These are phyloP conservation scores for Talaromyces sp. DNA, from an alignment of 2,329 filamentous ascomycete genomes.

Conservation along the genomic window DNA sequence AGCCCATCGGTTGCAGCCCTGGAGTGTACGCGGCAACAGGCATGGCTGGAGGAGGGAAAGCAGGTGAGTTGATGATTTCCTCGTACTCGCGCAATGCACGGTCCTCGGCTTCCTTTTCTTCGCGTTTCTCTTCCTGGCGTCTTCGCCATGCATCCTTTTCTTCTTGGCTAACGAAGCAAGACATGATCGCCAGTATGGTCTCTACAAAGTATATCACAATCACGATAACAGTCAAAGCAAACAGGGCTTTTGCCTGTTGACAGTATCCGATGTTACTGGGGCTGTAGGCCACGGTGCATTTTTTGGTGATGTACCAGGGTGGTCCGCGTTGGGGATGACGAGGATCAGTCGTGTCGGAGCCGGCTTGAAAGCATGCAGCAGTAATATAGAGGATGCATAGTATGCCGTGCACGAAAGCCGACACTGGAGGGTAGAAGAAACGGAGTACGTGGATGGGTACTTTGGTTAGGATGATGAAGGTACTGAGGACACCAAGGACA, in stretches of 20 bases:
- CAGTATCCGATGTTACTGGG: constrained; percentile 53
- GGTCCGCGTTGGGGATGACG: constrained; percentile 52
- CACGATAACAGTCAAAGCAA: constrained; percentile 55
- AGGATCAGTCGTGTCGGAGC: constrained; percentile 58
- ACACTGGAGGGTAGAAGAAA: constrained; percentile 56
- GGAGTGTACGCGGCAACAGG: constrained; percentile 25
- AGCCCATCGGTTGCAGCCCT: background rate
- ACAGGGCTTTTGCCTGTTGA: constrained; percentile 57
- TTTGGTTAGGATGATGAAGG: constrained; percentile 61
- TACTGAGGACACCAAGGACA: constrained; percentile 58
- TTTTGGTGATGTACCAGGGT: constrained; percentile 64
- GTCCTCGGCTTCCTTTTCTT: constrained; percentile 41
- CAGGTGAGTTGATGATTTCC: constrained; percentile 40
- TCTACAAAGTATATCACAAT: constrained; percentile 52
- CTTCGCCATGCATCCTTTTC: constrained; percentile 35
- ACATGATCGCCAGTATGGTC: constrained; percentile 47
- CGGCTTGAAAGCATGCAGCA: constrained; percentile 54
- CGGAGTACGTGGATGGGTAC: constrained; percentile 55
- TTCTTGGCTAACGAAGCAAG: constrained; percentile 43
- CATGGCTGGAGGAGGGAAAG: constrained; percentile 29
- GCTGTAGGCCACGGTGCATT: constrained; percentile 51
- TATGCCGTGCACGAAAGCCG: constrained; percentile 50
- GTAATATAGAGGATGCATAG: constrained; percentile 55
- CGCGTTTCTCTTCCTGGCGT: constrained; percentile 35
- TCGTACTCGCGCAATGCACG: constrained; percentile 22